phyloP scores from a whole-genome alignment of 306 rosid genomes.

The Sindora glabra region DNA sequence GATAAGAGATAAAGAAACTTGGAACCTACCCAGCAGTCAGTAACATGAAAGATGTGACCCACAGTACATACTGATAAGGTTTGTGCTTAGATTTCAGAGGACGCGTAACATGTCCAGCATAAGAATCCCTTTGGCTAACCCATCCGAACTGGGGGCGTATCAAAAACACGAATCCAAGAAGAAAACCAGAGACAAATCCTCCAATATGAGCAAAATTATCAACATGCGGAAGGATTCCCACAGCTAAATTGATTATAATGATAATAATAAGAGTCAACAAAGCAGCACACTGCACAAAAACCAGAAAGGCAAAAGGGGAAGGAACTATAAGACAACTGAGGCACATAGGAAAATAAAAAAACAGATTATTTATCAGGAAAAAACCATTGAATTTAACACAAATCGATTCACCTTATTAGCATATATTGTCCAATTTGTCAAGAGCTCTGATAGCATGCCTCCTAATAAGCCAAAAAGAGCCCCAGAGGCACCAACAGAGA shows the following conservation, averaged over 20 bases:
- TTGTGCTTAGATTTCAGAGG: constrained; percentile 55
- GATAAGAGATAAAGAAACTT: neutral
- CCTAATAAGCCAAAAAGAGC: constrained; percentile 86
- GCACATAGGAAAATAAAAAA: neutral
- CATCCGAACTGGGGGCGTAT: constrained; percentile 76
- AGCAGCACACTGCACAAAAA: constrained; percentile 51
- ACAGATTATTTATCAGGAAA: constrained; percentile 2
- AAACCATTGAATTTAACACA: neutral
- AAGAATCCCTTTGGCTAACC: constrained; percentile 37
- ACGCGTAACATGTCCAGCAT: constrained; percentile 7
- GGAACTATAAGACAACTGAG: constrained; percentile 15
- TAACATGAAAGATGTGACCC: constrained; percentile 49
- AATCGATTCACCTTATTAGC: constrained; percentile 63
- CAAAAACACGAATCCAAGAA: constrained; percentile 68
- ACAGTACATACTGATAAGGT: constrained; percentile 58
- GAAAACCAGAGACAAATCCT: constrained; percentile 79
- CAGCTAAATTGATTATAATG: constrained; percentile 53
- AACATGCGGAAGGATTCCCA: constrained; percentile 85
- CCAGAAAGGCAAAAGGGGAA: neutral
- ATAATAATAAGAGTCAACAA: constrained; percentile 55
- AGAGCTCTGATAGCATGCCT: constrained; percentile 82
- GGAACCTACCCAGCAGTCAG: constrained; percentile 42
- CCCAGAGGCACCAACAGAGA: constrained; percentile 94
- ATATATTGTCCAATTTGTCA: constrained; percentile 82
- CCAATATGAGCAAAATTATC: constrained; percentile 91